Evolutionary conservation across 2,329 filamentous ascomycete genomes (phyloP).

Genomic region (Zasmidium angulare): DNA sequence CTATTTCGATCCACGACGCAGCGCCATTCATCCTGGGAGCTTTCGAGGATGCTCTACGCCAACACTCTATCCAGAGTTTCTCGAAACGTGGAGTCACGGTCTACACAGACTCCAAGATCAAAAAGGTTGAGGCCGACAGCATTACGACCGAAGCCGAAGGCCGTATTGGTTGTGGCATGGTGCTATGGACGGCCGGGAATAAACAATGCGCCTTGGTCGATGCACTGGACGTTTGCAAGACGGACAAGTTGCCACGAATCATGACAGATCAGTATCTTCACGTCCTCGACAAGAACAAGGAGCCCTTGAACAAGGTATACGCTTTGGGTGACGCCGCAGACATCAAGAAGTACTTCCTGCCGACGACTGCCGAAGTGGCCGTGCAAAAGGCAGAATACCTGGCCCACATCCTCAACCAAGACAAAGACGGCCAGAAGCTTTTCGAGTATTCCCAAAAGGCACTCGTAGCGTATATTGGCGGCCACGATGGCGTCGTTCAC

Average conservation of each 20-base stretch:
- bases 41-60: conserved; percentile 43
- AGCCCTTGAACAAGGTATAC: conserved; percentile 30
- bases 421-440: conserved; percentile 15
- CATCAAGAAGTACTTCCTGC: conserved; percentile 37
- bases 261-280: conserved; percentile 37
- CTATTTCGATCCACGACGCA: conserved; percentile 45
- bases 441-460: conserved; percentile 44
- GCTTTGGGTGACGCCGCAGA: conserved; percentile 41
- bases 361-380: conserved; percentile 40
- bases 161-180: conserved; percentile 38
- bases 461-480: conserved; percentile 43
- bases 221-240: conserved; percentile 32
- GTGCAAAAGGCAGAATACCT: conserved; percentile 41
- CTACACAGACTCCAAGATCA: conserved; percentile 39
- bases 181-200: conserved; percentile 43
- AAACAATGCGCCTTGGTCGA: conserved; percentile 36
- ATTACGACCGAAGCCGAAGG: conserved; percentile 40
- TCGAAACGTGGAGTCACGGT: conserved; percentile 40
- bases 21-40: conserved; percentile 22
- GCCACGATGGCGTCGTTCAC: conserved; percentile 42
- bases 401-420: conserved; percentile 28
- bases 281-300: conserved; percentile 30
- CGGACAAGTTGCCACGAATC: conserved; percentile 36
- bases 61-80: conserved; percentile 44
- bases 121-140: conserved; percentile 34